Evolutionary conservation across 257 asterid genomes (phyloP).

Genomic region (Solanum piurae): DNA sequence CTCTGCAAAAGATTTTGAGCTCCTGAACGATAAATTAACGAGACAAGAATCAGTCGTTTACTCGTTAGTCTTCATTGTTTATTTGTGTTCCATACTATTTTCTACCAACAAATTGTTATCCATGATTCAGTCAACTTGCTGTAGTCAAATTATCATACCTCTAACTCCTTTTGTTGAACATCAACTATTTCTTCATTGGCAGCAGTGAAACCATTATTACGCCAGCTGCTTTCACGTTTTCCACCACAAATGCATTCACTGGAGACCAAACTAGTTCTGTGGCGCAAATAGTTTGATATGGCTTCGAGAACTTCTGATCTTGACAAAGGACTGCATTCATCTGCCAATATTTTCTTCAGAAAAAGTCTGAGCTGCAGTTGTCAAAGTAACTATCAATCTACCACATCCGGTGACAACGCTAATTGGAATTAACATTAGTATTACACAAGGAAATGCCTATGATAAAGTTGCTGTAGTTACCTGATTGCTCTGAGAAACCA

Average conservation of each 20-base stretch:
- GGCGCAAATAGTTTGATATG: conserved; percentile 52
- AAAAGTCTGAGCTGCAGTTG: conserved; percentile 54
- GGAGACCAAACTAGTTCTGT: conserved; percentile 49
- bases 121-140: neutral
- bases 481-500: conserved; percentile 73
- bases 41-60: neutral
- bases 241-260: conserved; percentile 72
- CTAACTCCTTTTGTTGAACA: conserved; percentile 50
- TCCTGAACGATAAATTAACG: conserved; percentile 30
- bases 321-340: conserved; percentile 37
- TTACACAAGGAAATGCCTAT: neutral
- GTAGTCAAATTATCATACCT: conserved; percentile 28
- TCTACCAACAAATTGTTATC: neutral
- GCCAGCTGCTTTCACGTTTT: conserved; percentile 15
- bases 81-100: neutral
- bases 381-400: conserved; percentile 3
- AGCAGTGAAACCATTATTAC: conserved; percentile 12
- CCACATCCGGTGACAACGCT: neutral
- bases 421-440: neutral
- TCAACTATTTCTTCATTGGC: conserved; percentile 38
- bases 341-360: conserved; percentile 45
- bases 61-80: neutral
- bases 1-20: conserved; percentile 45
- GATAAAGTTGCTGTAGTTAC: conserved; percentile 14
- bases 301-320: conserved; percentile 47